These are phyloP conservation scores for Mycena filopes DNA, from an alignment of 768 basidiomycete genomes.

Conservation along the genomic window DNA sequence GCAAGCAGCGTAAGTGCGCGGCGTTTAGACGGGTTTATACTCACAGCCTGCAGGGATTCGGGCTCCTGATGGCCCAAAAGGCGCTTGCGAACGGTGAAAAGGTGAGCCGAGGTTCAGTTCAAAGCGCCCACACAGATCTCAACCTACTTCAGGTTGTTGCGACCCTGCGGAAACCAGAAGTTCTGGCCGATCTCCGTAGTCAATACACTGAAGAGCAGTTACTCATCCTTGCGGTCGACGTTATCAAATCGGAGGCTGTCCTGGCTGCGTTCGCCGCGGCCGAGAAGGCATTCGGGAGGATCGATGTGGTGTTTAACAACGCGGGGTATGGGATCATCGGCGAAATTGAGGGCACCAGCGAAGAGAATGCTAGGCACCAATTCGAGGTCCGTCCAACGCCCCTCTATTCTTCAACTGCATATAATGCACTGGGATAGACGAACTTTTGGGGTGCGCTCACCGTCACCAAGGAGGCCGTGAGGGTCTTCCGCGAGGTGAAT, in stretches of 20 bases:
- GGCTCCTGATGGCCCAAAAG: slow-evolving; percentile 30
- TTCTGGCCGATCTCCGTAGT: slow-evolving; percentile 37
- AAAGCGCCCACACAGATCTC: neutral
- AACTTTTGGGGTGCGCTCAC: slow-evolving; percentile 50
- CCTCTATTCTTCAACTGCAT: neutral
- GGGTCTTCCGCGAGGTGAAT: slow-evolving; percentile 51
- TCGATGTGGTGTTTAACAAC: slow-evolving; percentile 58
- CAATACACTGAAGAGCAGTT: slow-evolving; percentile 45
- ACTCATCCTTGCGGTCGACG: slow-evolving; percentile 52
- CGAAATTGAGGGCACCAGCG: slow-evolving; percentile 51
- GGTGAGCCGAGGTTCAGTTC: neutral
- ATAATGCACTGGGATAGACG: slow-evolving; percentile 18
- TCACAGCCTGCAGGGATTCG: slow-evolving; percentile 25
- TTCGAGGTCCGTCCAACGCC: slow-evolving; percentile 46
- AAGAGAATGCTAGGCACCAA: slow-evolving; percentile 44
- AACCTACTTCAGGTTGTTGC: slow-evolving; percentile 44
- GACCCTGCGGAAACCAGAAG: slow-evolving; percentile 51
- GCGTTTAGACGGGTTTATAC: neutral
- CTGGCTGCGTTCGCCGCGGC: slow-evolving; percentile 46
- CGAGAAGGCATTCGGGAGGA: slow-evolving; percentile 48
- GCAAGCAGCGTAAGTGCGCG: slow-evolving; percentile 31
- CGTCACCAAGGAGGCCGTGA: slow-evolving; percentile 45
- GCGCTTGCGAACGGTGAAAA: slow-evolving; percentile 31
- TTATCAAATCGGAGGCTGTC: slow-evolving; percentile 45
- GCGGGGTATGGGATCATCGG: slow-evolving; percentile 46